Conservation (phyloP, 352 stramenopile genomes). For the Globisporangium cederbergense region DNA sequence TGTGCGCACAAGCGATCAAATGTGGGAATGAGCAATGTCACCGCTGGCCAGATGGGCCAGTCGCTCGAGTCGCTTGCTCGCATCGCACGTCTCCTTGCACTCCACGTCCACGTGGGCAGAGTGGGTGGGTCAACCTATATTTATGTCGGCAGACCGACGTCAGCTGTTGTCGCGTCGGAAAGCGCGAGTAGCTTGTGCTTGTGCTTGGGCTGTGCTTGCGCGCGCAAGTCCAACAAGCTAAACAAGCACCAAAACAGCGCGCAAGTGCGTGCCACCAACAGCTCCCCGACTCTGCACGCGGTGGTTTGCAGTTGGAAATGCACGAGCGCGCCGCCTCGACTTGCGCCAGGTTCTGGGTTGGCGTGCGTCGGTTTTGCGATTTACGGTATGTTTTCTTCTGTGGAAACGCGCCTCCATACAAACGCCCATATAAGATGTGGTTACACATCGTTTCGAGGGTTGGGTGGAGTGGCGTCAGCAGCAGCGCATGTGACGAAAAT, state of each 20-base stretch:
- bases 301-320: too few relatives aligned
- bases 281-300: too few relatives aligned
- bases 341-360: too few relatives aligned
- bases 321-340: too few relatives aligned
- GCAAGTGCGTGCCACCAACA: neutral
- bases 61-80: neutral
- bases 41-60: slow-evolving; percentile 13
- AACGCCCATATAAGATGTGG: too few relatives aligned
- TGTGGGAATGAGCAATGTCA: slow-evolving; percentile 14
- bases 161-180: slow-evolving; percentile 11
- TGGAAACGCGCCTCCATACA: too few relatives aligned
- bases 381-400: too few relatives aligned
- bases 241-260: neutral
- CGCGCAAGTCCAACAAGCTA: too few relatives aligned
- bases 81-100: neutral
- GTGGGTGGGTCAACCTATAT: slow-evolving; percentile 12
- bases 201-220: too few relatives aligned
- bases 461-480: slow-evolving; percentile 8
- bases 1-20: slow-evolving; percentile 13
- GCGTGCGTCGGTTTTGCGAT: neutral
- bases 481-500: neutral
- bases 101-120: too few relatives aligned
- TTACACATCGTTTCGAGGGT: neutral
- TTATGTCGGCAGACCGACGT: slow-evolving; percentile 10
- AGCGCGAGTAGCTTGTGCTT: neutral